Conservation (phyloP, 2,329 filamentous ascomycete species). For the Spiromastix sp. region DNA sequence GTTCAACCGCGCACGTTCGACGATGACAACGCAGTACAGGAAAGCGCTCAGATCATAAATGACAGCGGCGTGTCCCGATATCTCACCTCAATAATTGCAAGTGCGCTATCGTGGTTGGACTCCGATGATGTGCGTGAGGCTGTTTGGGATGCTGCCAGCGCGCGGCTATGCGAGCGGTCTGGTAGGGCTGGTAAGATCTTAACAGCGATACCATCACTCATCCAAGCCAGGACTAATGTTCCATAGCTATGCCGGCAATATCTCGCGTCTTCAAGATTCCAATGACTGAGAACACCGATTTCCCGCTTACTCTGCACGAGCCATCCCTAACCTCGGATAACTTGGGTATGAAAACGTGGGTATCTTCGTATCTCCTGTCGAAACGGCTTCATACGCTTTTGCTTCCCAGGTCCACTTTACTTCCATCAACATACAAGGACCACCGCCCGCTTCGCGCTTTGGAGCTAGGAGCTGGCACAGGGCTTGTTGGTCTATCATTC, state of each 20-base stretch:
- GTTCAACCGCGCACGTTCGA: constrained; percentile 48
- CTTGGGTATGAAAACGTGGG: constrained; percentile 91
- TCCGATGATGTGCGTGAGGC: constrained; percentile 33
- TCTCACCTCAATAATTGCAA: constrained; percentile 38
- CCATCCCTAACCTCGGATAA: constrained; percentile 81
- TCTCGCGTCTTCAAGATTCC: constrained; percentile 52
- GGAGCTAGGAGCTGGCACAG: constrained; percentile 83
- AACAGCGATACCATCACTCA: not conserved
- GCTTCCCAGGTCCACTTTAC: constrained; percentile 21
- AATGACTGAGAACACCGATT: constrained; percentile 28
- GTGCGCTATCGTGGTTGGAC: constrained; percentile 34
- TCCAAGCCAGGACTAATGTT: constrained; percentile 1
- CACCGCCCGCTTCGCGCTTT: constrained; percentile 38
- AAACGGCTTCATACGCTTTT: constrained; percentile 49
- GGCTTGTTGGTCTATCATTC: constrained; percentile 78
- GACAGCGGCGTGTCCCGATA: constrained; percentile 33
- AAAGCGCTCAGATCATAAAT: constrained; percentile 24
- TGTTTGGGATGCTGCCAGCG: constrained; percentile 66
- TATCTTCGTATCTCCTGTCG: constrained; percentile 76
- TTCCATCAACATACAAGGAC: constrained; percentile 17
- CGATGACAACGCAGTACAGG: constrained; percentile 17
- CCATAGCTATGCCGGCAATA: constrained; percentile 52
- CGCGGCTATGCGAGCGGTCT: constrained; percentile 72
- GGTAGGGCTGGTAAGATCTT: constrained; percentile 59
- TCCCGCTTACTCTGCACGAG: constrained; percentile 68